Evolutionary conservation across 2,329 filamentous ascomycete species (phyloP).

Genomic region (Dothiorella sarmentorum): DNA sequence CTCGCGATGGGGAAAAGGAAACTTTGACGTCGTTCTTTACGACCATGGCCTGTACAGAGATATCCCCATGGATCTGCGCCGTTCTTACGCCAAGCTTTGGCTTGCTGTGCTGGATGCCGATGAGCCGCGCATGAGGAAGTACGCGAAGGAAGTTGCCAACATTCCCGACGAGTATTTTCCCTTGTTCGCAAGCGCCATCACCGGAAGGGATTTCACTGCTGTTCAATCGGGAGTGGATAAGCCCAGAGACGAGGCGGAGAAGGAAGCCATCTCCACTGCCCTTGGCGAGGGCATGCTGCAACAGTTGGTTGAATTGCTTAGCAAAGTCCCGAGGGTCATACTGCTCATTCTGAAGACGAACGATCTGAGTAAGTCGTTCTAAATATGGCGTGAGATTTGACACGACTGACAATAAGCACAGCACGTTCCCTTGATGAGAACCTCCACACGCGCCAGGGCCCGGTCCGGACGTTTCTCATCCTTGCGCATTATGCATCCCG

Average conservation of each 20-base stretch:
- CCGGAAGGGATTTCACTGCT: slow-evolving; percentile 82
- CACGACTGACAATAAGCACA: slow-evolving; percentile 25
- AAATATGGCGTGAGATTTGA: neutral
- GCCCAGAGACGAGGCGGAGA: slow-evolving; percentile 69
- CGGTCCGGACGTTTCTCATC: slow-evolving; percentile 61
- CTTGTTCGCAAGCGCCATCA: slow-evolving; percentile 93
- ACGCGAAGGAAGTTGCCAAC: slow-evolving; percentile 83
- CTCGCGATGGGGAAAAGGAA: slow-evolving; percentile 55
- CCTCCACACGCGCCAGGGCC: slow-evolving; percentile 67
- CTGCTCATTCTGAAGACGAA: slow-evolving; percentile 97
- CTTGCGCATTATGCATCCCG: slow-evolving; percentile 61
- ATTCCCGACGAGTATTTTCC: slow-evolving; percentile 88
- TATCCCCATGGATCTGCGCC: slow-evolving; percentile 72
- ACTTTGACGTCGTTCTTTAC: slow-evolving; percentile 95
- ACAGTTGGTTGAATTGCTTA: slow-evolving; percentile 82
- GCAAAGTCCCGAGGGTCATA: slow-evolving; percentile 86
- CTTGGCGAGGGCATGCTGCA: slow-evolving; percentile 85
- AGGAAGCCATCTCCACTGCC: slow-evolving; percentile 78
- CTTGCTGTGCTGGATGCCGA: slow-evolving; percentile 91
- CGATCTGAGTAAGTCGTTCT: slow-evolving; percentile 67
- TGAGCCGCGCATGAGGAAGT: slow-evolving; percentile 78
- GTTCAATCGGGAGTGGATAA: slow-evolving; percentile 59
- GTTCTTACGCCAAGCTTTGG: slow-evolving; percentile 96
- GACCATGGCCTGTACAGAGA: slow-evolving; percentile 96
- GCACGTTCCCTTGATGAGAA: slow-evolving; percentile 88